phyloP scores from a whole-genome alignment of 164 flowering plant species.

The Sedum album region DNA sequence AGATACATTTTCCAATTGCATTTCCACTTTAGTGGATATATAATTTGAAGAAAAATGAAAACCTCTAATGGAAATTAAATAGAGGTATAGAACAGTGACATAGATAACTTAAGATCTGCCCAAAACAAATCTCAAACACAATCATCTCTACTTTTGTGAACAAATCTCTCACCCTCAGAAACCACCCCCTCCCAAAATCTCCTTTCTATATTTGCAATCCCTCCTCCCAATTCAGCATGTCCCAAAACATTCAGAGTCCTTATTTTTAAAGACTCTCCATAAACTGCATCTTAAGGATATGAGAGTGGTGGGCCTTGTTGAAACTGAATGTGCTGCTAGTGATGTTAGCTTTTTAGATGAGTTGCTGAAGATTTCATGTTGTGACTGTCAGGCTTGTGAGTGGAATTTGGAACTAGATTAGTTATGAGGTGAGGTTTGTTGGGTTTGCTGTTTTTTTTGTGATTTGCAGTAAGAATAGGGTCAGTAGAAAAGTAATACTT shows the following conservation, averaged over 20 bases:
- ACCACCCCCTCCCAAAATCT: background rate
- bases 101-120: background rate
- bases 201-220: background rate
- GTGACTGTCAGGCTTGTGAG: background rate
- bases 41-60: too few relatives aligned
- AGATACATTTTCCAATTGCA: too few relatives aligned
- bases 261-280: too few relatives aligned
- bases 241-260: background rate
- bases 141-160: background rate
- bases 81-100: slow-evolving; percentile 3
- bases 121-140: background rate
- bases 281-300: background rate
- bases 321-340: slow-evolving; percentile 41
- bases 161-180: slow-evolving; percentile 5
- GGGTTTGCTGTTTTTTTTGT: slow-evolving; percentile 1
- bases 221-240: background rate
- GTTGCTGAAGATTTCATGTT: slow-evolving; percentile 35
- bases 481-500: background rate
- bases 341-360: slow-evolving; percentile 36
- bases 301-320: background rate
- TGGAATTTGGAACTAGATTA: background rate
- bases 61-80: background rate
- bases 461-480: slow-evolving; percentile 26
- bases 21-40: too few relatives aligned
- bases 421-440: background rate